Evolutionary conservation across 2,329 filamentous ascomycete species (phyloP).

Genomic region (Sarocladium oryzae): DNA sequence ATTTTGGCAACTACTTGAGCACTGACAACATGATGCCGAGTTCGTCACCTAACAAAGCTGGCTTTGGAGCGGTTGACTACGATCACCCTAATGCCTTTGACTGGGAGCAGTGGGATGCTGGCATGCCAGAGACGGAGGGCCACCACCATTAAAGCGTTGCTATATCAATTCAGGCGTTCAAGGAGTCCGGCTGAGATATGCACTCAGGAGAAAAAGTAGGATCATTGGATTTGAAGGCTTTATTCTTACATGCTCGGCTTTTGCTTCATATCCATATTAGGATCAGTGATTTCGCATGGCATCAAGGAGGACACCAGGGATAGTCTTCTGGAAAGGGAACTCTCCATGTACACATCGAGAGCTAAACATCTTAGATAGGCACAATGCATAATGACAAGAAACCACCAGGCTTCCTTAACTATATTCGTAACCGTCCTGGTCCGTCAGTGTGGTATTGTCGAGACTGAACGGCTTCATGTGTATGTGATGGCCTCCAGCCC

Average conservation of each 20-base stretch:
- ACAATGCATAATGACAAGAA: not conserved
- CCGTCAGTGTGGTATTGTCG: too few relatives aligned
- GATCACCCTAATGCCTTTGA: slow-evolving; percentile 18
- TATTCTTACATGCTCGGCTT: not conserved
- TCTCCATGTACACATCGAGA: not conserved
- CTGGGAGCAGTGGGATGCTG: slow-evolving; percentile 25
- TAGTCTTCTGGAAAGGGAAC: not conserved
- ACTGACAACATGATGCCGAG: slow-evolving; percentile 42
- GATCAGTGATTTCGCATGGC: not conserved
- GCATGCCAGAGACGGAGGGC: slow-evolving; percentile 8
- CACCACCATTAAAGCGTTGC: not conserved
- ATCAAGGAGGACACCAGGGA: not conserved
- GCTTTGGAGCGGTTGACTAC: slow-evolving; percentile 23
- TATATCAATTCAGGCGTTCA: not conserved
- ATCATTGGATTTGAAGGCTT: not conserved
- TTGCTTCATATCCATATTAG: not conserved
- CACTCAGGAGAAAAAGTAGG: too few relatives aligned
- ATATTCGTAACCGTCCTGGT: too few relatives aligned
- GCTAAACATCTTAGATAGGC: not conserved
- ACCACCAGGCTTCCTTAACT: too few relatives aligned
- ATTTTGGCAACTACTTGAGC: slow-evolving; percentile 42
- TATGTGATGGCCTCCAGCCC: too few relatives aligned
- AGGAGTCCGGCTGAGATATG: not conserved
- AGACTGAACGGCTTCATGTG: too few relatives aligned
- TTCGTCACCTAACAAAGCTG: slow-evolving; percentile 34